A percentile compares a stretch with the other conserved stretches of the same genome.
Evolutionary conservation across 371 early-diverging fungal genomes (phyloP).

Genomic region (Mortierella sp.): DNA sequence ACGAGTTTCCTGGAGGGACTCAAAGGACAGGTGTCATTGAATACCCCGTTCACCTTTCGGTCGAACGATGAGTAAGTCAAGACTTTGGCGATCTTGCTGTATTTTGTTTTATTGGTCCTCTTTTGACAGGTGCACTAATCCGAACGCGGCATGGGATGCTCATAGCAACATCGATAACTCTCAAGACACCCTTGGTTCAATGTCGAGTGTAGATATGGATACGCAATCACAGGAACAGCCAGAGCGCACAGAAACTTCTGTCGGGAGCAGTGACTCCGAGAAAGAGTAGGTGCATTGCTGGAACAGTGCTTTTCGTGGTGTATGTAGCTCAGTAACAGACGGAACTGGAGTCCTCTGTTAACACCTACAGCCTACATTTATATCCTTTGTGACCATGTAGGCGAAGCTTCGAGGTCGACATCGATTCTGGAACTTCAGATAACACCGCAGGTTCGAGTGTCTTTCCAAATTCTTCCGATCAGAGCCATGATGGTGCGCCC

Average conservation of each 20-base stretch:
- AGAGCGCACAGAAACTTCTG: slow-evolving; percentile 17
- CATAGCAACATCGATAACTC: neutral
- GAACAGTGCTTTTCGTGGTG: too few relatives aligned
- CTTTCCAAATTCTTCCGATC: slow-evolving; percentile 7
- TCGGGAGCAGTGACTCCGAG: slow-evolving; percentile 40
- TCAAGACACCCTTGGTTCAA: slow-evolving; percentile 16
- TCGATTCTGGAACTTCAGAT: slow-evolving; percentile 30
- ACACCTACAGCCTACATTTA: too few relatives aligned
- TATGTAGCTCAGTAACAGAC: too few relatives aligned
- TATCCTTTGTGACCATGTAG: slow-evolving; percentile 7
- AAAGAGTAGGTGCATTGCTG: slow-evolving; percentile 38
- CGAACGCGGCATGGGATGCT: too few relatives aligned
- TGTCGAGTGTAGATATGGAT: neutral
- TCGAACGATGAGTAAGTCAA: slow-evolving; percentile 11
- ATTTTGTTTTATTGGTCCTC: neutral
- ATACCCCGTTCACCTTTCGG: slow-evolving; percentile 22
- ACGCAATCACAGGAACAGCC: slow-evolving; percentile 1
- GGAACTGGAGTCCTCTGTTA: too few relatives aligned
- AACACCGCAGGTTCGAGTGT: slow-evolving; percentile 24
- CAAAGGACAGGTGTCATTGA: slow-evolving; percentile 5
- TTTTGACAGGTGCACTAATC: too few relatives aligned
- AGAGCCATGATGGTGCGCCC: neutral
- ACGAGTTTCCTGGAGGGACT: slow-evolving; percentile 45
- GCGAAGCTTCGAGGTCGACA: slow-evolving; percentile 47
- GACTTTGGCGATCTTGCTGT: too few relatives aligned